Percentiles rank a stretch among this genome's conserved stretches.
phyloP scores from a whole-genome alignment of 2,329 filamentous ascomycete genomes.

The Calonectria crousiana region DNA sequence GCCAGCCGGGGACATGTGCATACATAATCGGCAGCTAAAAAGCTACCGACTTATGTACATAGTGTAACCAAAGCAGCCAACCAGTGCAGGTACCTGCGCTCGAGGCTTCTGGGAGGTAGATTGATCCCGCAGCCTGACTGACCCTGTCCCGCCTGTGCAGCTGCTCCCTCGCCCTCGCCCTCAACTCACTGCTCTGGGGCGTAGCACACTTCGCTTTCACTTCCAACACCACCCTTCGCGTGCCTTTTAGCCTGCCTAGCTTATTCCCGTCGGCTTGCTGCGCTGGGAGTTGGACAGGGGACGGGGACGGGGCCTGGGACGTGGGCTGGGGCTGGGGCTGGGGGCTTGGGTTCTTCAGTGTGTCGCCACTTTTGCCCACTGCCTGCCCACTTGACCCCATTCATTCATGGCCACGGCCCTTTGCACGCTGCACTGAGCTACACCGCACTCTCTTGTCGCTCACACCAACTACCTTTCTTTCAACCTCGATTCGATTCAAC shows the following conservation, averaged over 20 bases:
- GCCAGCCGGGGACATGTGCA: neutral
- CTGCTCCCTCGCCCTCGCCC: neutral
- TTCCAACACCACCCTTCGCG: neutral
- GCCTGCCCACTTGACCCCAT: constrained; percentile 8
- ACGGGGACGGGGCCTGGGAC: neutral
- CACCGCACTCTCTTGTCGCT: constrained; percentile 22
- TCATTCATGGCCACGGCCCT: constrained; percentile 3
- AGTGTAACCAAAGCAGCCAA: neutral
- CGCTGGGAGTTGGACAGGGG: neutral
- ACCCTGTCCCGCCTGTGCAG: neutral
- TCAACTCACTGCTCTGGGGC: neutral
- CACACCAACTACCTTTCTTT: neutral
- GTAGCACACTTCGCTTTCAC: neutral
- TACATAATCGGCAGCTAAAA: constrained; percentile 10
- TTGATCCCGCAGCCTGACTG: neutral
- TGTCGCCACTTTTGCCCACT: constrained; percentile 14
- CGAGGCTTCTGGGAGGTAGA: neutral
- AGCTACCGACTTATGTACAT: neutral
- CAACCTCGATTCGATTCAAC: constrained; percentile 3
- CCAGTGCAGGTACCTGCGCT: neutral
- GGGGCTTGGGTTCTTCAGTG: constrained; percentile 14
- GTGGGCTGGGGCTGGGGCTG: neutral
- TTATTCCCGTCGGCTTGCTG: neutral
- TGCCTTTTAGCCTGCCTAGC: neutral
- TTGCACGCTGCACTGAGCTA: constrained; percentile 10